Base-by-base conservation (phyloP, 441 rosid species). In the Populus hybrid region DNA sequence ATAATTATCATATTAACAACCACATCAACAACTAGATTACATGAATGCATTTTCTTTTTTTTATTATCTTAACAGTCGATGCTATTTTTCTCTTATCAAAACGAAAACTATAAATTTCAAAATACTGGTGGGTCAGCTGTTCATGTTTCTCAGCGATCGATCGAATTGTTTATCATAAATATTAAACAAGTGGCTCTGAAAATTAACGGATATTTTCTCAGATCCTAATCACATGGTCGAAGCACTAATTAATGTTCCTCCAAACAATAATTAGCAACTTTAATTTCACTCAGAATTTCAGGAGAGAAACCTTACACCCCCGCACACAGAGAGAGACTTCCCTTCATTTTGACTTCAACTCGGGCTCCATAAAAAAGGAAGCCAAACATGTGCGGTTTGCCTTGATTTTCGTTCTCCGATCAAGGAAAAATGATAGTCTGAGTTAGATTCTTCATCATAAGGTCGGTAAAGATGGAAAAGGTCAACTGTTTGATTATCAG, bases 371-470 rank as follows among this genome's bases (percentile, higher is more conserved):
- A 33, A 33, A 75, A 28, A 56, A 31, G 14, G 76, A 35, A 31
- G 63, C 63, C 63, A 3, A 3, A 16, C 85, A 85, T 83, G 88
- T 81, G 89, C 77, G 73, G 72, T 21, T 78, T 73, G 65, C 88
- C 87, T 86, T 78, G 82, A 77, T 72, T 81, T 81, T 81, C 84
- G 89, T 76, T 78, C 36, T 70, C 40, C 56, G 68, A 81, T 73
- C 14, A 71, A 67, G 63, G 28, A 61, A 77, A 77, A 23, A 76
- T 64, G 74, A 72, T 74, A 76, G 70, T 23, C 38, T 11, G 20
- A 20, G 64, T 31, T 6, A 18, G 26, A 74, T 69, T 66, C 79
- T 29, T 81, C 80, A 88, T 88, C 77, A 88, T 84, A 77, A 64
- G 82, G 83, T 83, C 79, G 83, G 85, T 42, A n/a, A n/a, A 24